phyloP scores from a whole-genome alignment of 169 alveolate genomes.

The Theileria parva region DNA sequence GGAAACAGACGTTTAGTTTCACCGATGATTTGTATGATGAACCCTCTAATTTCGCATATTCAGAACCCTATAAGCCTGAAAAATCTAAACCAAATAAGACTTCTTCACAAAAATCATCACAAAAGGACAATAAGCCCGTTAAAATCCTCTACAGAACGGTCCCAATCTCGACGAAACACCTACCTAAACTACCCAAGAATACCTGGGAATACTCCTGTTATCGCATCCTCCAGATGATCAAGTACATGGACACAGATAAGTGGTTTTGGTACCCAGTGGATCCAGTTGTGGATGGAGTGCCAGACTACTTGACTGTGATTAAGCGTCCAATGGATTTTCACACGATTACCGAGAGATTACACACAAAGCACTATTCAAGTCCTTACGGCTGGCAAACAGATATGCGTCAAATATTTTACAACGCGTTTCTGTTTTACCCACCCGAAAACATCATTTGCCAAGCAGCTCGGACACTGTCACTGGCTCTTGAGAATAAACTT shows the following conservation, averaged over 20 bases:
- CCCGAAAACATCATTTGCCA: constrained; percentile 74
- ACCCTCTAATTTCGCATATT: not conserved
- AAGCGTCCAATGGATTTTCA: constrained; percentile 64
- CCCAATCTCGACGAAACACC: constrained; percentile 44
- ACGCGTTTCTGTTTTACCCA: constrained; percentile 81
- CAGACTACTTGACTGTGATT: constrained; percentile 41
- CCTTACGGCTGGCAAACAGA: constrained; percentile 91
- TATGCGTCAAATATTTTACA: constrained; percentile 85
- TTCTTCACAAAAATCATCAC: constrained; percentile 14
- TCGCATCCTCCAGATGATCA: constrained; percentile 51
- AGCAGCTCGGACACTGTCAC: constrained; percentile 75
- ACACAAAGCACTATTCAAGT: constrained; percentile 75
- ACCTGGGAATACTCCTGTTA: constrained; percentile 66
- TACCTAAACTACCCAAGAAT: constrained; percentile 62
- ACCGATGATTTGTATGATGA: constrained; percentile 59
- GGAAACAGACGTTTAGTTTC: constrained; percentile 58
- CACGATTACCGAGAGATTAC: constrained; percentile 61
- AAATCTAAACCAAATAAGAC: not conserved
- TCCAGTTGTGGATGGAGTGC: constrained; percentile 70
- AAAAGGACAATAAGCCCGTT: constrained; percentile 22
- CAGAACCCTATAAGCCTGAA: constrained; percentile 1
- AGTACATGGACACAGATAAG: constrained; percentile 64
- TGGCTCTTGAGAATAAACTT: constrained; percentile 73
- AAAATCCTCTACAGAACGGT: constrained; percentile 41
- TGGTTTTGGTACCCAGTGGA: constrained; percentile 73